These are phyloP conservation scores for Chaetoceros muelleri DNA, from an alignment of 108 stramenopile genomes.

Conservation along the genomic window DNA sequence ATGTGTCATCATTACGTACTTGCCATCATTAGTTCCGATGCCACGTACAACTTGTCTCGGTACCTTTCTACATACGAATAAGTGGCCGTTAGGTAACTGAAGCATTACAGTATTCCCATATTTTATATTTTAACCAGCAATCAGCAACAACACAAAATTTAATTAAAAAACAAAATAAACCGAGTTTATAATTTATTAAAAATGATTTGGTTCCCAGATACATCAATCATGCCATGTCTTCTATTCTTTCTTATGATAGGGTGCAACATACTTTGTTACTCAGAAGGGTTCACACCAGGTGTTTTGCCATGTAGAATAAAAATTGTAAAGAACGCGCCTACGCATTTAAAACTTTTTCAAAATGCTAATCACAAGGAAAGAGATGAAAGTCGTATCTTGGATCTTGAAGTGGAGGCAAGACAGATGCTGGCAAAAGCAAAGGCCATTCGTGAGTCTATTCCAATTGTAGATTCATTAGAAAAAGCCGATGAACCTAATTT, in stretches of 20 bases:
- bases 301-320: neutral
- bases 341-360: neutral
- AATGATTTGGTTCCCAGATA: neutral
- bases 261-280: neutral
- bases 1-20: too few relatives aligned
- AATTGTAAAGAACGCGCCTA: neutral
- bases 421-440: neutral
- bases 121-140: too few relatives aligned
- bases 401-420: neutral
- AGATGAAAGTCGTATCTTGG: slow-evolving; percentile 2
- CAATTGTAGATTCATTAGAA: neutral
- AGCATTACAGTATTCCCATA: too few relatives aligned
- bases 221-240: neutral
- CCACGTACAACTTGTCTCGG: too few relatives aligned
- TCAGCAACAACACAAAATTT: too few relatives aligned
- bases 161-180: too few relatives aligned
- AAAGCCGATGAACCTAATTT: neutral
- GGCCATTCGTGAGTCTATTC: neutral
- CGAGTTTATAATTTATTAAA: too few relatives aligned
- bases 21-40: too few relatives aligned
- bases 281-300: neutral
- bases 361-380: neutral
- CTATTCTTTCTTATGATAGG: neutral
- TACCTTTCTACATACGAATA: too few relatives aligned
- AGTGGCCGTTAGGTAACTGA: too few relatives aligned